These are phyloP conservation scores for Globisporangium splendens DNA, from an alignment of 352 stramenopile genomes.

Conservation along the genomic window DNA sequence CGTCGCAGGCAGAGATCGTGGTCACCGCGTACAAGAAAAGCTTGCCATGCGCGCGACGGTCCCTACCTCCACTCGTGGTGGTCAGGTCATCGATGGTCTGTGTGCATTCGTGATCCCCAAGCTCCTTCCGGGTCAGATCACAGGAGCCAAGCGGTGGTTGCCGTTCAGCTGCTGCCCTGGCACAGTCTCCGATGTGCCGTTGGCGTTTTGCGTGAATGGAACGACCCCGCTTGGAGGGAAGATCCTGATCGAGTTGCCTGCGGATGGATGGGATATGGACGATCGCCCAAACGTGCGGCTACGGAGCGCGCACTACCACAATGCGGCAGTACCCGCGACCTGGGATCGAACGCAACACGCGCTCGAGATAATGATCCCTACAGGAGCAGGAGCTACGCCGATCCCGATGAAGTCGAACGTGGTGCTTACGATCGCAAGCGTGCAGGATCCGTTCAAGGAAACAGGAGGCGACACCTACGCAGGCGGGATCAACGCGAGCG, in stretches of 20 bases:
- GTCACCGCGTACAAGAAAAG: constrained; percentile 74
- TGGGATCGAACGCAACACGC: constrained; percentile 53
- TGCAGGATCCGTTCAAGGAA: constrained; percentile 55
- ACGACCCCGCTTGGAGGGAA: constrained; percentile 33
- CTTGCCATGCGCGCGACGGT: constrained; percentile 45
- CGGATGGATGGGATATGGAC: constrained; percentile 62
- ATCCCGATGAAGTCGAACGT: constrained; percentile 32
- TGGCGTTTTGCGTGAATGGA: constrained; percentile 43
- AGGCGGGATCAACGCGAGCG: constrained; percentile 5
- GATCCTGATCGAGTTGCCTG: constrained; percentile 49
- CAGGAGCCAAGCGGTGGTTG: constrained; percentile 39
- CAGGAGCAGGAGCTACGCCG: constrained; percentile 7
- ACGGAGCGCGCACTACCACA: constrained; percentile 27
- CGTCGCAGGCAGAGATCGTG: constrained; percentile 34
- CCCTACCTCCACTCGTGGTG: constrained; percentile 48
- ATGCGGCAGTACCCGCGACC: constrained; percentile 20
- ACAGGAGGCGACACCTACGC: constrained; percentile 16
- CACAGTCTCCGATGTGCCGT: constrained; percentile 46
- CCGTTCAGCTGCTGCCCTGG: constrained; percentile 56
- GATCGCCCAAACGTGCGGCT: constrained; percentile 36
- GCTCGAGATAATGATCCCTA: constrained; percentile 42
- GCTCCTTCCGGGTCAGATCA: constrained; percentile 47
- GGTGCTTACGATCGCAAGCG: constrained; percentile 34
- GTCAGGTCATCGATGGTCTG: constrained; percentile 63
- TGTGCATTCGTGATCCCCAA: constrained; percentile 39